A percentile compares a stretch with the other conserved stretches of the same genome.
Evolutionary conservation across 257 asterid species (phyloP).

Genomic region (Nicotiana noctiflora): DNA sequence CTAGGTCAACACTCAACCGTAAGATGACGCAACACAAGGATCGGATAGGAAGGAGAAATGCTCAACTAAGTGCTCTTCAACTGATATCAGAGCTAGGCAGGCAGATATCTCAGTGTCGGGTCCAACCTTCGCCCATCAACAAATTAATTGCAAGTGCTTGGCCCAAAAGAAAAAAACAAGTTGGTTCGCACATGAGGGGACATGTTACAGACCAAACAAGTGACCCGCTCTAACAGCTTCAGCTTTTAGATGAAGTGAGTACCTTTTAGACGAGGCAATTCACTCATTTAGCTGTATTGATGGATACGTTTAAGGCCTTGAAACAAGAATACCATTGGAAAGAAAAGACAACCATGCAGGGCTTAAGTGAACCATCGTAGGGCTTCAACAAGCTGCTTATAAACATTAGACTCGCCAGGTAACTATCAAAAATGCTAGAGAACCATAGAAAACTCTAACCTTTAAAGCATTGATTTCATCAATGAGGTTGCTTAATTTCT

Average conservation of each 20-base stretch:
- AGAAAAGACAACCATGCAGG: neutral
- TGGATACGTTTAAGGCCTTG: neutral
- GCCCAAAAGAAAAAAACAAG: neutral
- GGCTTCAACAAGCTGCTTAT: neutral
- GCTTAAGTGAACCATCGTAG: neutral
- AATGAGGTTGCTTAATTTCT: constrained; percentile 35
- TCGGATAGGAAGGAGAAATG: neutral
- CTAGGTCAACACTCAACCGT: neutral
- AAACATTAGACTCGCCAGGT: neutral
- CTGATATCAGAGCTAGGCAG: neutral
- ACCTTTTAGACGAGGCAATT: neutral
- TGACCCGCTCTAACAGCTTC: neutral
- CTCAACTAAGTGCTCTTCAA: neutral
- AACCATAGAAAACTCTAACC: constrained; percentile 28
- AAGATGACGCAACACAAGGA: neutral
- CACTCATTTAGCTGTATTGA: neutral
- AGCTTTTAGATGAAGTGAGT: neutral
- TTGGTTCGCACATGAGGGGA: neutral
- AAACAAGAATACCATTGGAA: neutral
- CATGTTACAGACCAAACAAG: neutral
- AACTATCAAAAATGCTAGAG: neutral
- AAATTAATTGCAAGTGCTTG: neutral
- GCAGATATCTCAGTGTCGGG: neutral
- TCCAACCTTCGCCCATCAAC: neutral
- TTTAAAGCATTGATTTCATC: constrained; percentile 61